phyloP scores from a whole-genome alignment of 2,329 filamentous ascomycete genomes.

The Drechslerella dactyloides region DNA sequence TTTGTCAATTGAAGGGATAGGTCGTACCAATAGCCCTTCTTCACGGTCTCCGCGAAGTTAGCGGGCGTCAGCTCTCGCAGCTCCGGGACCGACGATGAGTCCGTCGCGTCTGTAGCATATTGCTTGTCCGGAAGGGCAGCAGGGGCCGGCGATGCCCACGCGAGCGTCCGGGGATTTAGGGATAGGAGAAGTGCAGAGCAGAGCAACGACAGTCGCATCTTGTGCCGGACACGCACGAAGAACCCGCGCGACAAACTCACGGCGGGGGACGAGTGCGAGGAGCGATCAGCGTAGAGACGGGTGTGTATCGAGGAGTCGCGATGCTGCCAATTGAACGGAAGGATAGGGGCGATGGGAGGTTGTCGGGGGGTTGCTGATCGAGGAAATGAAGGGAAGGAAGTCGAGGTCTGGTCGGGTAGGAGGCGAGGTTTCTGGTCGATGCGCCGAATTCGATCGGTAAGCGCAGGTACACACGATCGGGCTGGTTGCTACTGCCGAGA shows the following conservation, averaged over 20 bases:
- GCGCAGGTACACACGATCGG: slow-evolving; percentile 2
- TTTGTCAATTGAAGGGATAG: neutral
- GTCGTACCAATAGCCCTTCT: slow-evolving; percentile 63
- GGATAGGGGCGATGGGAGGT: neutral
- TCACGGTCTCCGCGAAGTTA: slow-evolving; percentile 59
- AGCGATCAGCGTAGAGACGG: neutral
- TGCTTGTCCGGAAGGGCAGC: slow-evolving; percentile 24
- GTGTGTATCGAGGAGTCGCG: neutral
- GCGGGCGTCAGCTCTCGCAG: slow-evolving; percentile 44
- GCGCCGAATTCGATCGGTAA: neutral
- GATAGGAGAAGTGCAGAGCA: slow-evolving; percentile 33
- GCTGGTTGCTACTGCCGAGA: neutral
- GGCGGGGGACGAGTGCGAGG: neutral
- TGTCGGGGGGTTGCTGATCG: neutral
- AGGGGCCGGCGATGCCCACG: slow-evolving; percentile 32
- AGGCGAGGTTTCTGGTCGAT: neutral
- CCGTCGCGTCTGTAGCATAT: slow-evolving; percentile 5
- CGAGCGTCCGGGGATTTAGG: slow-evolving; percentile 21
- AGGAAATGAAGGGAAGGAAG: neutral
- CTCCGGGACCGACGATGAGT: slow-evolving; percentile 13
- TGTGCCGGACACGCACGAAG: slow-evolving; percentile 22
- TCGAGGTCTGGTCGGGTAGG: neutral
- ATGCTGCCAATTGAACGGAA: neutral
- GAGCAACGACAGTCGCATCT: slow-evolving; percentile 43
- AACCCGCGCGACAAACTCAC: slow-evolving; percentile 10